Evolutionary conservation across 495 filamentous ascomycete species (phyloP).

Genomic region (Podospora comata): DNA sequence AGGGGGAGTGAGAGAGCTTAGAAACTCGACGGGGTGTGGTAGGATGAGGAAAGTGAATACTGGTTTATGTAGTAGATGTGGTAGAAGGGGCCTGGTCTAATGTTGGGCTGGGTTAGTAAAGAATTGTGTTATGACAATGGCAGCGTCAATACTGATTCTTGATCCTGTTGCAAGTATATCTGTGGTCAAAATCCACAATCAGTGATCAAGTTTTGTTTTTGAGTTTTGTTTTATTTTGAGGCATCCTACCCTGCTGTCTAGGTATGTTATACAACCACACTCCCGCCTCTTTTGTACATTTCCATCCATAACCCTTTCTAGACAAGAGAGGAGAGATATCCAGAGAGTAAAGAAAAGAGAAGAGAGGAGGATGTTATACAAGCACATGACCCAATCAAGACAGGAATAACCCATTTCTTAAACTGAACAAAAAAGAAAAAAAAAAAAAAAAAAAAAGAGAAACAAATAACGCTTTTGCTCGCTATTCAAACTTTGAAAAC

Average conservation of each 20-base stretch:
- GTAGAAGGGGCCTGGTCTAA: background rate
- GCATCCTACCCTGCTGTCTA: background rate
- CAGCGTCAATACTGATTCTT: too few species aligned
- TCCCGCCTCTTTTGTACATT: slow-evolving; percentile 1
- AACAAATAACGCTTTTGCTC: background rate
- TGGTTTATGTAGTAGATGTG: background rate
- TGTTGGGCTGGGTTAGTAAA: background rate
- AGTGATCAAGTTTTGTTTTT: background rate
- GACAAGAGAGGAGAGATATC: background rate
- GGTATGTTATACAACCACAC: background rate
- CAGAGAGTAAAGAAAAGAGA: background rate
- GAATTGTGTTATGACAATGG: too few species aligned
- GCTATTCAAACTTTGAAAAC: background rate
- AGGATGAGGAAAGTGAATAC: background rate
- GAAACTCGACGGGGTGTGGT: background rate
- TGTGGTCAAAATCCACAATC: too few species aligned
- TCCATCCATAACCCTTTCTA: background rate
- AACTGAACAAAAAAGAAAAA: background rate
- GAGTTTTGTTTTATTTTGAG: background rate
- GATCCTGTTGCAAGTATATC: too few species aligned
- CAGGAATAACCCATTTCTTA: too few species aligned
- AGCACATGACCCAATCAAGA: background rate
- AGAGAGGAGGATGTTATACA: background rate
- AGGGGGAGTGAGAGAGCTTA: slow-evolving; percentile 86
- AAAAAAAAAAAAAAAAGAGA: background rate